Base-by-base conservation (phyloP, 805 yeast species). In the Lachancea thermotolerans region DNA sequence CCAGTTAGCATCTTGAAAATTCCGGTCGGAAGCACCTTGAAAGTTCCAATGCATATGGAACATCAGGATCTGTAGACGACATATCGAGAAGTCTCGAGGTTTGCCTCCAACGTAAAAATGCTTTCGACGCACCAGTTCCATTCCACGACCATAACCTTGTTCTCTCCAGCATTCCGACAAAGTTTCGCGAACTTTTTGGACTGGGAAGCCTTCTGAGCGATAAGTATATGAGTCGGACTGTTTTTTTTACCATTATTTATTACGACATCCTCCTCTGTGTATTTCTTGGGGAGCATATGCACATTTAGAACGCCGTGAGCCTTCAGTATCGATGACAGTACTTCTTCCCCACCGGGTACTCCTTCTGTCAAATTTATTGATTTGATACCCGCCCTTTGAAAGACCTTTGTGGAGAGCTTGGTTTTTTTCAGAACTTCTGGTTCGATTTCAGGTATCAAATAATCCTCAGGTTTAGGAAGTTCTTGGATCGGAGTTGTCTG, bases 391-490 rank as follows among this genome's bases (percentile, higher is more conserved):
- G 50, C 55, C 34, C 65, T 45, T 21, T 55, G 58, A 41, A 64
- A 64, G 11, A 64, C 44, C 37, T 57, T 59, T 1, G 49, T 51
- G 2, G 48, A 30, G 5, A 49, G 41, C 14, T 46, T 41, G 2
- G 62, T 57, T 39, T 31, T 48, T 14, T 49, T 40, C 11, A 55
- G 21, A 11, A 49, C 42, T 5, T 58, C 61, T 11, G 54, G 52
- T 28, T 67, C 62, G 8, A 61, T 58, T 1, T 59, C 70, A 2
- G 67, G 67, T 7, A 70, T 57, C 10, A 60, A 57, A 47, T 68
- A 68, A 2, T 64, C 52, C 2, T 49, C 50, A 2, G 49, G 39
- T 11, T 67, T 61, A 4, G 68, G 49, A 1, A 49, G 27, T 21
- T 48, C 46, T 7, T 50, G 10, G 21, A 53, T 52, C 51, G 47